phyloP scores from a whole-genome alignment of 2,329 filamentous ascomycete species.

The Colletotrichum sp. region DNA sequence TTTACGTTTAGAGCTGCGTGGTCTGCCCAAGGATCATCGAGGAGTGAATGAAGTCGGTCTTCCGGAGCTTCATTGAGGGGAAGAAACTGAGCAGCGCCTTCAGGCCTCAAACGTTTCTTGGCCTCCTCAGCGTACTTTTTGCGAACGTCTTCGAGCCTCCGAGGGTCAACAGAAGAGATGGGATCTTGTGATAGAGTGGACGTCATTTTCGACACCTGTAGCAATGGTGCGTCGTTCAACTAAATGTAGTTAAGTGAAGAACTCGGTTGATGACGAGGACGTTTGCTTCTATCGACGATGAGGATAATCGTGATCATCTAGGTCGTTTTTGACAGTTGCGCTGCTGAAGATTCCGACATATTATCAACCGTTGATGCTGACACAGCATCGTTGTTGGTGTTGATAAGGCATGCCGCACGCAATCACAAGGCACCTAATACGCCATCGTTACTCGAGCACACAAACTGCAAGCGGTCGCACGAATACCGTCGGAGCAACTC shows the following conservation, averaged over 20 bases:
- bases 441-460: neutral
- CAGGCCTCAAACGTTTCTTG: slow-evolving; percentile 32
- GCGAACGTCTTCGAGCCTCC: neutral
- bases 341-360: neutral
- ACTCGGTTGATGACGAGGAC: accelerated
- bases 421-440: neutral
- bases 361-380: neutral
- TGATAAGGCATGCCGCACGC: neutral
- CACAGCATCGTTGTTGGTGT: neutral
- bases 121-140: slow-evolving; percentile 34
- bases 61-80: slow-evolving; percentile 24
- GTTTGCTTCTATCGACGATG: neutral
- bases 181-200: neutral
- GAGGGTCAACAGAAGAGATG: neutral
- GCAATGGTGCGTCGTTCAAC: neutral
- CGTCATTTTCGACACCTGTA: neutral
- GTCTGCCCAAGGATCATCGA: slow-evolving; percentile 38
- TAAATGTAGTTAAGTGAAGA: neutral
- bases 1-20: slow-evolving; percentile 30
- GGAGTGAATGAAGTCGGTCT: slow-evolving; percentile 25
- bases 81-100: slow-evolving; percentile 36
- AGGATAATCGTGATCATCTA: neutral
- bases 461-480: neutral
- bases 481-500: neutral
- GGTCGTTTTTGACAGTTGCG: neutral